These are phyloP conservation scores for Penicillium coffeae DNA, from an alignment of 495 filamentous ascomycete genomes.

Conservation along the genomic window DNA sequence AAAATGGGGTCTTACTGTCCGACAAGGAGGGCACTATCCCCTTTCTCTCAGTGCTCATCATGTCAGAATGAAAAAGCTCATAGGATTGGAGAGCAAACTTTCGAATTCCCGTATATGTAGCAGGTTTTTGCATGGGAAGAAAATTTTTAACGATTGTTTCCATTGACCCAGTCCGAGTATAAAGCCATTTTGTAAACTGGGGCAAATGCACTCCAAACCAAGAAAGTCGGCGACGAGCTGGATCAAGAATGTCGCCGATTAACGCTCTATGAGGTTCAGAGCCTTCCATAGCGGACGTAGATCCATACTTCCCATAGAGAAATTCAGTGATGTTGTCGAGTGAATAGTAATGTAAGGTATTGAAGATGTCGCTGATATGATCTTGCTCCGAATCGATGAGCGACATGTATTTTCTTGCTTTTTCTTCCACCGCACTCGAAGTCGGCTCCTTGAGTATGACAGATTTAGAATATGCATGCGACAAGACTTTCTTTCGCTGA, in stretches of 20 bases:
- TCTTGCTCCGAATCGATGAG: slow-evolving; percentile 20
- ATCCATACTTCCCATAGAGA: slow-evolving; percentile 13
- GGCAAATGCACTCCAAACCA: slow-evolving; percentile 5
- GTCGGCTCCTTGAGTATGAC: slow-evolving; percentile 21
- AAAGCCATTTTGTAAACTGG: slow-evolving; percentile 5
- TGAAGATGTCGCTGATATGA: slow-evolving; percentile 26
- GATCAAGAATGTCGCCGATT: background rate
- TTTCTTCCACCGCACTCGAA: slow-evolving; percentile 21
- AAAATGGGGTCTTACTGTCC: no score
- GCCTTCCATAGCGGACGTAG: background rate
- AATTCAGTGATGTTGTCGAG: slow-evolving; percentile 36
- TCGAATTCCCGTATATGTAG: slow-evolving; percentile 5
- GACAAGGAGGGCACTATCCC: no score
- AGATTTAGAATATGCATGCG: slow-evolving; percentile 36
- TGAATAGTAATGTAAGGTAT: slow-evolving; percentile 38
- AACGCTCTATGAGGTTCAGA: background rate
- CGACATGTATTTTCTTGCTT: slow-evolving; percentile 25
- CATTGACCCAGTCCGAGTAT: background rate
- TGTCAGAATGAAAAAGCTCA: slow-evolving; percentile 2
- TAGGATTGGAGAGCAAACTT: background rate
- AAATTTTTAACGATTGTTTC: background rate
- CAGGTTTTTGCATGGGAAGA: slow-evolving; percentile 1
- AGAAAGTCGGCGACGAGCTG: background rate
- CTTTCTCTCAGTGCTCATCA: no score
- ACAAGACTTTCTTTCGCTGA: slow-evolving; percentile 38